Evolutionary conservation across 495 filamentous ascomycete species (phyloP).

Genomic region (Hyaloscypha hepaticicola): DNA sequence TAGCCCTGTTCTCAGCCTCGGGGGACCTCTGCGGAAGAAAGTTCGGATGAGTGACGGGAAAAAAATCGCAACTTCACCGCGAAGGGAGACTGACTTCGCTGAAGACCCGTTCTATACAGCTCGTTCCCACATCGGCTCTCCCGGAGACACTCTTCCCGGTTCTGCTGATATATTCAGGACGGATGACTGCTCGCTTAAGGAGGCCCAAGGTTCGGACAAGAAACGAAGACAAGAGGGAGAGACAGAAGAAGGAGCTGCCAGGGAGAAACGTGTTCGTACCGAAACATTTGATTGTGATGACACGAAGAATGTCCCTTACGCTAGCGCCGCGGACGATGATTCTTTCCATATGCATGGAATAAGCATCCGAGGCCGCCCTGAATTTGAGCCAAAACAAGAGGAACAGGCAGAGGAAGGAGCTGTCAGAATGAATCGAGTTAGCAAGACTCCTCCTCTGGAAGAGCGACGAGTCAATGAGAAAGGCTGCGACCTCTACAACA

Average conservation of each 20-base stretch:
- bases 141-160: background rate
- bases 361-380: no score
- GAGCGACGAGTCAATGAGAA: no score
- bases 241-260: background rate
- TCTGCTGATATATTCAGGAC: background rate
- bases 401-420: background rate
- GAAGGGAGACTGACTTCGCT: background rate
- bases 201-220: no score
- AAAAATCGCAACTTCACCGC: background rate
- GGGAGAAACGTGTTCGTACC: no score
- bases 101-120: background rate
- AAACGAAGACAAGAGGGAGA: no score
- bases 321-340: no score
- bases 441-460: no score
- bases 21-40: background rate
- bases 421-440: background rate
- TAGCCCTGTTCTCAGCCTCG: background rate
- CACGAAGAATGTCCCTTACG: no score
- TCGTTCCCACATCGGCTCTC: background rate
- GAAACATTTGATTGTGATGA: no score
- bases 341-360: no score
- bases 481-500: no score
- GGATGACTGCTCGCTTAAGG: background rate
- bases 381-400: background rate
- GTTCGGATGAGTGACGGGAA: background rate